These are phyloP conservation scores for Magnusiomyces paraingens DNA, from an alignment of 1,139 yeast species.

Conservation along the genomic window DNA sequence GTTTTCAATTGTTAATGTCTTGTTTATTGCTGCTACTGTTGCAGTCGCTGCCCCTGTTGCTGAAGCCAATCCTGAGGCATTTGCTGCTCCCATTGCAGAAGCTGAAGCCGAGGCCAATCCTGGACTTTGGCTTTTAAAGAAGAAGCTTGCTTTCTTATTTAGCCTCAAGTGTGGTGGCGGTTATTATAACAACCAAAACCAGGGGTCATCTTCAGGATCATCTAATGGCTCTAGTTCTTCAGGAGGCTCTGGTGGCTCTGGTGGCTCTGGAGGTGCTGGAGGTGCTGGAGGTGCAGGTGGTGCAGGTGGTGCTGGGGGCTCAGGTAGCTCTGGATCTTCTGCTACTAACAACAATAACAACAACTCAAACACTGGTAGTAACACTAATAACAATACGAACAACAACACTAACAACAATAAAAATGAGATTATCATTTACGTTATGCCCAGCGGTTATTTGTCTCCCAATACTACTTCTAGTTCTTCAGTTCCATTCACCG, in stretches of 20 bases:
- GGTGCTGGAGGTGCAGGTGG: not conserved
- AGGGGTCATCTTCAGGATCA: not conserved
- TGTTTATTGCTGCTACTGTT: not conserved
- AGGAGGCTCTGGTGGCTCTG: not conserved
- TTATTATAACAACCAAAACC: too few species aligned
- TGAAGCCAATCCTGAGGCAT: not conserved
- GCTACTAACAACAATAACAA: not conserved
- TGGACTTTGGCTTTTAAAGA: too few species aligned
- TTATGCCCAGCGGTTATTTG: conserved; percentile 1
- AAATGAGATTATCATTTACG: not conserved
- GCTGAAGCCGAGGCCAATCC: too few species aligned
- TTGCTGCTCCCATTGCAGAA: too few species aligned
- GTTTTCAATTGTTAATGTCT: too few species aligned
- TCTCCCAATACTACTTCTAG: not conserved
- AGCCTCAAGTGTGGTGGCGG: too few species aligned
- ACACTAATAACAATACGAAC: not conserved
- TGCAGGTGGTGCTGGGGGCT: too few species aligned
- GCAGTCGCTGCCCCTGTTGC: not conserved
- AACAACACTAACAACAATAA: not conserved
- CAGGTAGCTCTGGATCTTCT: too few species aligned
- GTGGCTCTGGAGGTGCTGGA: not conserved
- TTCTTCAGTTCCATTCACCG: conserved; percentile 1
- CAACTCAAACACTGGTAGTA: not conserved
- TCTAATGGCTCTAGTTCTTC: not conserved
- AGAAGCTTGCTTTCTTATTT: too few species aligned